Evolutionary conservation across 2,329 filamentous ascomycete species (phyloP).

Genomic region (Talaromyces piceae): DNA sequence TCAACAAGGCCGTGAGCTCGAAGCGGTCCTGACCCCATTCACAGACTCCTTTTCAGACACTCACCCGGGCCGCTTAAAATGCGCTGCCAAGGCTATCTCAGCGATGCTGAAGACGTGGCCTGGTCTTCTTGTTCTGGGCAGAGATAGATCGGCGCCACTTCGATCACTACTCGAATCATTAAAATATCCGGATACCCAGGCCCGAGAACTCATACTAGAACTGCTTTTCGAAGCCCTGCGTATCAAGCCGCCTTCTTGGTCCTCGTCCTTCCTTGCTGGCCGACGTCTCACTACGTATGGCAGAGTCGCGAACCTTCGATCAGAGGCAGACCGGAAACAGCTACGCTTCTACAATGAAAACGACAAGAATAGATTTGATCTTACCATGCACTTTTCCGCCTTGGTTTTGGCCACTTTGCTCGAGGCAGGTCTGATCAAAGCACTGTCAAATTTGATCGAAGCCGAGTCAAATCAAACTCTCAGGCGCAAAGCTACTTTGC

Average conservation of each 20-base stretch:
- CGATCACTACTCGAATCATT: slow-evolving; percentile 67
- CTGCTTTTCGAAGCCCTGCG: slow-evolving; percentile 75
- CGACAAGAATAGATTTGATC: slow-evolving; percentile 58
- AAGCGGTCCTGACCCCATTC: slow-evolving; percentile 83
- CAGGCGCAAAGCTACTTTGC: slow-evolving; percentile 79
- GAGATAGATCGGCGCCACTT: slow-evolving; percentile 80
- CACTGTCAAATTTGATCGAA: slow-evolving; percentile 44
- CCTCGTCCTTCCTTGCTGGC: slow-evolving; percentile 88
- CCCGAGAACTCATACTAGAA: slow-evolving; percentile 75
- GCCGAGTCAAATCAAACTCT: slow-evolving; percentile 47
- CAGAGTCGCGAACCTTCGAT: slow-evolving; percentile 77
- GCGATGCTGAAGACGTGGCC: slow-evolving; percentile 89
- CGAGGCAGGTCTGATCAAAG: slow-evolving; percentile 63
- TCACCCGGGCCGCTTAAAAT: slow-evolving; percentile 62
- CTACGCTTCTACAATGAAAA: slow-evolving; percentile 55
- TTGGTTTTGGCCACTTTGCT: slow-evolving; percentile 79
- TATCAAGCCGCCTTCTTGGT: slow-evolving; percentile 92
- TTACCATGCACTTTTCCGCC: slow-evolving; percentile 90
- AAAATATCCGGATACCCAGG: slow-evolving; percentile 49
- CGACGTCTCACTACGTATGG: slow-evolving; percentile 91
- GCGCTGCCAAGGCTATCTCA: slow-evolving; percentile 88
- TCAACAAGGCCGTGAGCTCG: slow-evolving; percentile 81
- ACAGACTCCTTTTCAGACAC: slow-evolving; percentile 64
- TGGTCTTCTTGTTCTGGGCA: slow-evolving; percentile 77
- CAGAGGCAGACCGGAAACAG: slow-evolving; percentile 47